Base-by-base conservation (phyloP, 495 filamentous ascomycete genomes). In the Penicillium waksmanii region DNA sequence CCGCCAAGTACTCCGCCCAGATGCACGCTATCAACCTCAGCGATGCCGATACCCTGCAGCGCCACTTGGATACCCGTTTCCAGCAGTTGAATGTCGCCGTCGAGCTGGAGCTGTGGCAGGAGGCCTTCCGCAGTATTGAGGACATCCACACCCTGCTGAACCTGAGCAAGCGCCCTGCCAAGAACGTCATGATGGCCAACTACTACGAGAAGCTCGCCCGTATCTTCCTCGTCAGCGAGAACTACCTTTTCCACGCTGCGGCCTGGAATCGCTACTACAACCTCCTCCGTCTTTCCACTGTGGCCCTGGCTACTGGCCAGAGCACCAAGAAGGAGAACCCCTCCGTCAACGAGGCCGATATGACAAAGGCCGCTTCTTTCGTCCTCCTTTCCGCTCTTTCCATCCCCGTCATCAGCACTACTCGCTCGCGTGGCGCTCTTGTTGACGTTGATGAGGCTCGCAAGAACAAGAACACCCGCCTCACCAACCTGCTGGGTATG, bases 161-260 rank as follows among this genome's bases (percentile, higher is more conserved):
- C 82, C 85, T 98, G 60, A 98, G 95, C 91, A 98, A 98, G 85
- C 90, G 94, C 51, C 93, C 93, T 40, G 89, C 95, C n/a, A 97
- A 97, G 88, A 97, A 97, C 74, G 84, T 97, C 63, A 97, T 98
- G 93, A 98, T 98, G 95, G 95, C 96, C 74, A 98, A 98, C 79
- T 98, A 98, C 85, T 98, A 98, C 78, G 96, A 98, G 83, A 97
- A 97, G 78, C 85, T 98, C 52, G 96, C 95, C 38, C 87, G 92
- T 49, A 98, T 98, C 71, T 98, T 98, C 83, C 85, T 98, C 40
- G 96, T 98, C 63, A 96, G 93, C 75, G 96, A 97, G 80, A 98
- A 98, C 79, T 98, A 97, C 71, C 86, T 98, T 27, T 98, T 98
- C 88, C 95, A 98, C 71, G 95, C 95, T 62, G 95, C 95, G 44